Conservation (phyloP, 2,329 filamentous ascomycete species). For the Teratosphaeria nubilosa region DNA sequence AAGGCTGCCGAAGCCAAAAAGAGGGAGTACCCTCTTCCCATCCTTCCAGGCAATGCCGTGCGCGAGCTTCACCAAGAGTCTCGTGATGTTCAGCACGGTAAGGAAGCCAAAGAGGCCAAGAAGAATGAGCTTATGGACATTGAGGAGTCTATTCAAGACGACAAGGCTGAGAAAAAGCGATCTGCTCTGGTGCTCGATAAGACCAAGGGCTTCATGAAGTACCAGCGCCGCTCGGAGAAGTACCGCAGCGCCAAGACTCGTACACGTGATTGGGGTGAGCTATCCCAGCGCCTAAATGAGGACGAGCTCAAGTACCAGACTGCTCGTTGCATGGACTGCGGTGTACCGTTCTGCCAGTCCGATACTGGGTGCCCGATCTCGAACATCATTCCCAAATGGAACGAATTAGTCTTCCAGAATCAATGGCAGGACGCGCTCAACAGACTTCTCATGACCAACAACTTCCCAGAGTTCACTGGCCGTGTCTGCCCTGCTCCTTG, state of each 20-base stretch:
- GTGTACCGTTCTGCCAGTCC: conserved; percentile 95
- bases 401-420: conserved; percentile 58
- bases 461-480: conserved; percentile 96
- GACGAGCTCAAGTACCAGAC: conserved; percentile 96
- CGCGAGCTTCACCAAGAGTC: conserved; percentile 44
- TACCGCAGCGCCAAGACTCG: conserved; percentile 76
- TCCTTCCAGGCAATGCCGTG: conserved; percentile 57
- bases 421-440: conserved; percentile 91
- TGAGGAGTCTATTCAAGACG: conserved; percentile 80
- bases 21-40: conserved; percentile 69
- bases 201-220: conserved; percentile 96
- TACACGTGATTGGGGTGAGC: conserved; percentile 86
- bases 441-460: conserved; percentile 89
- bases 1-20: conserved; percentile 81
- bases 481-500: conserved; percentile 95
- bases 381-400: conserved; percentile 98
- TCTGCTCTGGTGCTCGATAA: conserved; percentile 90
- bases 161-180: conserved; percentile 79
- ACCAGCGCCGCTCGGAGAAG: conserved; percentile 84
- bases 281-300: conserved; percentile 77
- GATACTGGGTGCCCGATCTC: conserved; percentile 92
- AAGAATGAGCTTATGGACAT: conserved; percentile 67
- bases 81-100: conserved; percentile 46
- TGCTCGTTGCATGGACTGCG: conserved; percentile 96
- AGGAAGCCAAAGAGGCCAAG: conserved; percentile 54